These are phyloP conservation scores for Colletotrichum simmondsii DNA, from an alignment of 2,329 filamentous ascomycete species.

Conservation along the genomic window DNA sequence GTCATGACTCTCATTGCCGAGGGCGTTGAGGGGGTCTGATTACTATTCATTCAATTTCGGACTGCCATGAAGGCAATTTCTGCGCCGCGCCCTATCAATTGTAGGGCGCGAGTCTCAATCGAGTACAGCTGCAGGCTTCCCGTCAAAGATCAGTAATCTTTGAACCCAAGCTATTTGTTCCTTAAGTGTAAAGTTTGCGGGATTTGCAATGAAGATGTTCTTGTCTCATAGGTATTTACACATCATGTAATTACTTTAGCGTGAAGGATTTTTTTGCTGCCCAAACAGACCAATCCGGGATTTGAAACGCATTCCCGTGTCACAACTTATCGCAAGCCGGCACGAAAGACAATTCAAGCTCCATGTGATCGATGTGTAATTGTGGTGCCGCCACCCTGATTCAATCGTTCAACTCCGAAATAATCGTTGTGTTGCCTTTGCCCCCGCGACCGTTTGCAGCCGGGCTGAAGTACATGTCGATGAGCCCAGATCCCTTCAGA, in stretches of 20 bases:
- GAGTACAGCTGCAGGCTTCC: no score
- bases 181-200: no score
- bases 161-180: no score
- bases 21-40: neutral
- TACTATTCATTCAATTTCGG: neutral
- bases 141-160: no score
- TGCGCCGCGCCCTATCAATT: neutral
- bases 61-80: neutral
- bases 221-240: no score
- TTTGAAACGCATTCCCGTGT: no score
- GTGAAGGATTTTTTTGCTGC: no score
- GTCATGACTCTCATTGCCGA: neutral
- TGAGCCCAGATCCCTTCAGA: neutral
- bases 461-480: neutral
- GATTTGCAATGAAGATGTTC: no score
- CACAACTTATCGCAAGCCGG: no score
- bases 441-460: neutral
- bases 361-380: neutral
- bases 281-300: no score
- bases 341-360: no score
- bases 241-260: no score
- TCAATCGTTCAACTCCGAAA: neutral
- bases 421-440: neutral
- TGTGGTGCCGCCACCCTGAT: neutral
- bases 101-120: neutral